These are phyloP conservation scores for Gossypium trilobum DNA, from an alignment of 441 rosid species.

Conservation along the genomic window DNA sequence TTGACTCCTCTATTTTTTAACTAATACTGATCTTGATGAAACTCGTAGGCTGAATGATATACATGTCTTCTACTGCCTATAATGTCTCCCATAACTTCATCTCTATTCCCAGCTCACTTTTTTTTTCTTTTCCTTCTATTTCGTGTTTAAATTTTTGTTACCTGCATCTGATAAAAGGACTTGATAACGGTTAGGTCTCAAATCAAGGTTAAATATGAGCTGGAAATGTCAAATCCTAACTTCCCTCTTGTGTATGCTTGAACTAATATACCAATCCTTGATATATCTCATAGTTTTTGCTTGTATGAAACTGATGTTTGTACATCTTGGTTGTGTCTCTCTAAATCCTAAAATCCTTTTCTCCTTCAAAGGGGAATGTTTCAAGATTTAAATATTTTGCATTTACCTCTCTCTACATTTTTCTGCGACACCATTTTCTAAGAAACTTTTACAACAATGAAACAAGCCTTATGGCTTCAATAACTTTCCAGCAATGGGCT, in stretches of 20 bases:
- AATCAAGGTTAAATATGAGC: neutral
- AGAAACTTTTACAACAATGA: neutral
- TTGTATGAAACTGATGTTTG: neutral
- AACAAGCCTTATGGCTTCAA: neutral
- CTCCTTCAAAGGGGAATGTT: neutral
- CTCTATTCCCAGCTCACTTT: neutral
- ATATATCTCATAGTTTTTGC: neutral
- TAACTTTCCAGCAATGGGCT: neutral
- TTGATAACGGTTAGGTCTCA: neutral
- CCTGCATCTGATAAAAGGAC: conserved; percentile 7
- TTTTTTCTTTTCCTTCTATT: neutral
- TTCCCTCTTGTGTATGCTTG: neutral
- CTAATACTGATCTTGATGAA: neutral
- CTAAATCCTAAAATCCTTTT: neutral
- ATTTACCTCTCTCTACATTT: neutral
- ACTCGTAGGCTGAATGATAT: neutral
- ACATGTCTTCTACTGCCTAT: neutral
- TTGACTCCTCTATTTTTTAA: neutral
- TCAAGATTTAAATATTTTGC: neutral
- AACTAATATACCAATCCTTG: neutral
- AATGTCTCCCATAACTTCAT: neutral
- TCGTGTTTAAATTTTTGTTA: neutral
- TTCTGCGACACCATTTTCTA: neutral
- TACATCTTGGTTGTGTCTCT: neutral
- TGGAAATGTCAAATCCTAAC: neutral